Conservation (phyloP, 208 protist species). For the Naegleria lovaniensis region DNA sequence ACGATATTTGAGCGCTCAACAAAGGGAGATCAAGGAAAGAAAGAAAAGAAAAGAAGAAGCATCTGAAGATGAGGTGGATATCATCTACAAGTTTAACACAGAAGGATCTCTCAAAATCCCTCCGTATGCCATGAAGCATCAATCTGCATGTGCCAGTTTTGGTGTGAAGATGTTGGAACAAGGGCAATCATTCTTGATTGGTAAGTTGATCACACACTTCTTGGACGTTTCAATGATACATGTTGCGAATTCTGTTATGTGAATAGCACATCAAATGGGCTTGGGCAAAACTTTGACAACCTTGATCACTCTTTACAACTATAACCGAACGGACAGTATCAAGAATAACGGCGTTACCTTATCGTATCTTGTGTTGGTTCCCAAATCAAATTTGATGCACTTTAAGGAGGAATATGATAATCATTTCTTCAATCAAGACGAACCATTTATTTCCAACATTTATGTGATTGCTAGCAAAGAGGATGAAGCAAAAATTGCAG, state of each 20-base stretch:
- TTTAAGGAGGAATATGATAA: background rate
- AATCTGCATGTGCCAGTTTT: background rate
- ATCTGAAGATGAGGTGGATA: background rate
- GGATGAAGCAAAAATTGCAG: background rate
- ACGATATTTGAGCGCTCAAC: background rate
- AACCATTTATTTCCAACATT: background rate
- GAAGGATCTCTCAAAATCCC: too few species aligned
- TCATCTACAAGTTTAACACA: background rate
- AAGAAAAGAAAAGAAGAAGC: background rate
- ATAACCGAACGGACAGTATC: background rate
- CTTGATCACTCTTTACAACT: background rate
- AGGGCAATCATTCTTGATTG: background rate
- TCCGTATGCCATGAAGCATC: background rate
- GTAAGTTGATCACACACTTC: too few species aligned
- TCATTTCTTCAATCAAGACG: background rate
- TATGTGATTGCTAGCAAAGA: background rate
- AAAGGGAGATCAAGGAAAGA: background rate
- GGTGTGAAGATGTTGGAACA: background rate
- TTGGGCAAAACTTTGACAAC: background rate
- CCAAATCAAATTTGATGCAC: background rate
- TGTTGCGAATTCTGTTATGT: too few species aligned
- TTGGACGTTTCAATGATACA: too few species aligned
- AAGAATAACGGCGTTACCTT: background rate
- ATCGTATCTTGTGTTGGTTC: background rate
- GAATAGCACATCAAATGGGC: background rate